phyloP scores from a whole-genome alignment of 2,329 filamentous ascomycete genomes.

The Hypoxylon sp. region DNA sequence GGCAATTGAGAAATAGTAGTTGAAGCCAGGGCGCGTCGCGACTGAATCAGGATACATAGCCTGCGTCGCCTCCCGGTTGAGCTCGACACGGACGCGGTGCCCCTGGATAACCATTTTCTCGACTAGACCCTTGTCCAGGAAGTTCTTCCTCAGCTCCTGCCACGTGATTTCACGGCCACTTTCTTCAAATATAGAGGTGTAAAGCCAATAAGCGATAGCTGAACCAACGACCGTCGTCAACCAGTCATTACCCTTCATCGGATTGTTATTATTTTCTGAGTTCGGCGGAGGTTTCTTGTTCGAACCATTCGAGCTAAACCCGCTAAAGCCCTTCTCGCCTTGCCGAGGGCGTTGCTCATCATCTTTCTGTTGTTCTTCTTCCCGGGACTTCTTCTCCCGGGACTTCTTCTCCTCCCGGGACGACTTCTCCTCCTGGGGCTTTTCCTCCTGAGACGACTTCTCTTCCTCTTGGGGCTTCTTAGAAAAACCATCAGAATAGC shows the following conservation, averaged over 20 bases:
- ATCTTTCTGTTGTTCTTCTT: constrained; percentile 50
- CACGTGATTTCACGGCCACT: constrained; percentile 85
- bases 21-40: constrained; percentile 75
- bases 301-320: constrained; percentile 44
- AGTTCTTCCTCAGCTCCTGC: constrained; percentile 95
- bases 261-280: constrained; percentile 24
- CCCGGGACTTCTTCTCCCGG: constrained; percentile 31
- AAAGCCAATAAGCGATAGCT: constrained; percentile 59
- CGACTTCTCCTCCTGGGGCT: too few relatives aligned
- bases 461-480: constrained; percentile 27
- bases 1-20: constrained; percentile 95
- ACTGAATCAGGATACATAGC: constrained; percentile 81
- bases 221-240: constrained; percentile 66
- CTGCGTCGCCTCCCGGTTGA: constrained; percentile 80
- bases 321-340: constrained; percentile 50
- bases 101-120: constrained; percentile 89
- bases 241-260: constrained; percentile 50
- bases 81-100: constrained; percentile 81
- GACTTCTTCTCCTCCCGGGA: constrained; percentile 41
- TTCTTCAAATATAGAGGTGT: constrained; percentile 59
- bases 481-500: constrained; percentile 32
- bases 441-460: too few relatives aligned
- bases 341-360: constrained; percentile 23
- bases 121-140: constrained; percentile 95
- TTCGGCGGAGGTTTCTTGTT: constrained; percentile 39